Evolutionary conservation across 441 rosid species (phyloP).

Genomic region (Mallotus japonicus): DNA sequence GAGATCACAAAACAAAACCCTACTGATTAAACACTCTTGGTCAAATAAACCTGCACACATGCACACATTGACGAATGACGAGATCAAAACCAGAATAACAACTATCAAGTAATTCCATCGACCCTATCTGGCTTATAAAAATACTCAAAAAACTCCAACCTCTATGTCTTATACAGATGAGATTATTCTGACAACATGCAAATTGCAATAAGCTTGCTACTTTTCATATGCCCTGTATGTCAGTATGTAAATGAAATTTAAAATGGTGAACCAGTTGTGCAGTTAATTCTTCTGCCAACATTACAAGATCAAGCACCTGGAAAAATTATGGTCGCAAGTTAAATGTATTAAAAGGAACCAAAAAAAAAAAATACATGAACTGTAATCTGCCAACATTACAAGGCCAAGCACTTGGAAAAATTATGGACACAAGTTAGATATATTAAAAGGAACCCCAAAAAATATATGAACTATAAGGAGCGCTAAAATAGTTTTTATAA

Average conservation of each 20-base stretch:
- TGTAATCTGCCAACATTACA: not conserved
- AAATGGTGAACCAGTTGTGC: not conserved
- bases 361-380: not conserved
- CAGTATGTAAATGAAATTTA: not conserved
- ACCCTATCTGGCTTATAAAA: slow-evolving; percentile 3
- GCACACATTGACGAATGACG: not conserved
- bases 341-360: not conserved
- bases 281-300: too few relatives aligned
- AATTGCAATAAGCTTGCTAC: not conserved
- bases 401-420: not conserved
- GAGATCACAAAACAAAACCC: not conserved
- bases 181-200: not conserved
- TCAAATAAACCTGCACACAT: not conserved
- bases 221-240: not conserved
- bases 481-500: not conserved
- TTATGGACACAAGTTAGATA: not conserved
- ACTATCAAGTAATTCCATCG: not conserved
- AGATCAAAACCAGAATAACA: not conserved
- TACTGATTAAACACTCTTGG: not conserved
- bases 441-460: not conserved
- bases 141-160: not conserved
- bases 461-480: not conserved
- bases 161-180: not conserved
- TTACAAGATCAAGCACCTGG: not conserved
- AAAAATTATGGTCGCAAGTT: not conserved